These are phyloP conservation scores for Zygoascus flipseniorum DNA, from an alignment of 805 yeast species.

Conservation along the genomic window DNA sequence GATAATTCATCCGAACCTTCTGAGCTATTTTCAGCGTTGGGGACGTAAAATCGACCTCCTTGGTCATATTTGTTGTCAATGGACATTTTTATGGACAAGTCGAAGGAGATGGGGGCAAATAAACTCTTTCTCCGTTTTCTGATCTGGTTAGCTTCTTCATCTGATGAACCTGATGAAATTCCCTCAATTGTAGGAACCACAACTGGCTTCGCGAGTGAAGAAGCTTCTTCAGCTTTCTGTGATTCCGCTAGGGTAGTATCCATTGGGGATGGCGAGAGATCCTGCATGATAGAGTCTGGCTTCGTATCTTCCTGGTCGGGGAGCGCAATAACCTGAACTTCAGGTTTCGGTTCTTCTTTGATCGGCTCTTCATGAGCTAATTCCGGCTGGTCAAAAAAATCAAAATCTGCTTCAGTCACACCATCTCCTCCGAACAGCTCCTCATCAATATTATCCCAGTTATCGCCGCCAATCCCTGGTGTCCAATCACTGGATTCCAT, in stretches of 20 bases:
- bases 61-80: constrained; percentile 79
- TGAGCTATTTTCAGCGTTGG: constrained; percentile 16
- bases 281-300: background rate
- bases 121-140: constrained; percentile 41
- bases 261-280: background rate
- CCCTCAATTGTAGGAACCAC: background rate
- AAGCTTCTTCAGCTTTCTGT: background rate
- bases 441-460: constrained; percentile 24
- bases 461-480: constrained; percentile 13
- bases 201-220: background rate
- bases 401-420: constrained; percentile 36
- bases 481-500: constrained; percentile 10
- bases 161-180: background rate
- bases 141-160: background rate
- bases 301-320: background rate
- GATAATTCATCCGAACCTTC: constrained; percentile 3
- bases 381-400: constrained; percentile 31
- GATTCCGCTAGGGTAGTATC: background rate
- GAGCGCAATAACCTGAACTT: background rate
- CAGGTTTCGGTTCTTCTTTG: constrained; percentile 1
- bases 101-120: constrained; percentile 75
- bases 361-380: constrained; percentile 1
- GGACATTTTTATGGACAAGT: constrained; percentile 64
- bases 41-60: constrained; percentile 84
- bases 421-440: constrained; percentile 29